A percentile compares a stretch with the other conserved stretches of the same genome.
Evolutionary conservation across 805 yeast species (phyloP).

Genomic region (Brettanomyces bruxellensis): DNA sequence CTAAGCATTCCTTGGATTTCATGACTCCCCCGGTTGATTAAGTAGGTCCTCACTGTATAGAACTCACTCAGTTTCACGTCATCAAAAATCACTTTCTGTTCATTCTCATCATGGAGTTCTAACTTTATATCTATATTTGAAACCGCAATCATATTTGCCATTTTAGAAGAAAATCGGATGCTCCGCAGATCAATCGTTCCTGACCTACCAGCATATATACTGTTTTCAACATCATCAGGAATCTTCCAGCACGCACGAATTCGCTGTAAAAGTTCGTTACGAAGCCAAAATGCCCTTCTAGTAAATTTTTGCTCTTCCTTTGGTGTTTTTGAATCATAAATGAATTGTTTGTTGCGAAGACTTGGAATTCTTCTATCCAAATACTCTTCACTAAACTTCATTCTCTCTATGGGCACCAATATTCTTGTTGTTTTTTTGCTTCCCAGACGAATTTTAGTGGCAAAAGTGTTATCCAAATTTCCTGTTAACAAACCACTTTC

Average conservation of each 20-base stretch:
- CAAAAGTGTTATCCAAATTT: conserved; percentile 11
- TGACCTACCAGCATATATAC: conserved; percentile 23
- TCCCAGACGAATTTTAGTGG: conserved; percentile 10
- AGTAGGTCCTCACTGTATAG: conserved; percentile 38
- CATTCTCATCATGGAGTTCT: conserved; percentile 14
- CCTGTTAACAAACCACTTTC: conserved; percentile 10
- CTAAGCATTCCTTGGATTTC: conserved; percentile 48
- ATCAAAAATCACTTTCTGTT: conserved; percentile 14
- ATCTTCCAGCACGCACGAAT: conserved; percentile 62
- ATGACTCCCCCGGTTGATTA: conserved; percentile 38
- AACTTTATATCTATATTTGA: conserved; percentile 39
- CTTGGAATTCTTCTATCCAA: conserved; percentile 58
- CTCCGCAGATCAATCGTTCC: conserved; percentile 65
- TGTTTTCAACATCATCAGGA: conserved; percentile 16
- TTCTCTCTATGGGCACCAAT: conserved; percentile 60
- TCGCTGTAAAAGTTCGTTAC: conserved; percentile 51
- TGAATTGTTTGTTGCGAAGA: conserved; percentile 58
- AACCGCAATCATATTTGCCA: conserved; percentile 47
- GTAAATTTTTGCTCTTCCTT: conserved; percentile 48
- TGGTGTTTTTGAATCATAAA: conserved; percentile 44
- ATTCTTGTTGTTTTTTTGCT: conserved; percentile 37
- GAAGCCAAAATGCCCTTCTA: conserved; percentile 72
- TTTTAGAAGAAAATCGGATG: conserved; percentile 49
- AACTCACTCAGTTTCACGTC: conserved; percentile 36
- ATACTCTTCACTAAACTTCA: conserved; percentile 32